These are phyloP conservation scores for Nothophytophthora sp. DNA, from an alignment of 352 stramenopile genomes.

Conservation along the genomic window DNA sequence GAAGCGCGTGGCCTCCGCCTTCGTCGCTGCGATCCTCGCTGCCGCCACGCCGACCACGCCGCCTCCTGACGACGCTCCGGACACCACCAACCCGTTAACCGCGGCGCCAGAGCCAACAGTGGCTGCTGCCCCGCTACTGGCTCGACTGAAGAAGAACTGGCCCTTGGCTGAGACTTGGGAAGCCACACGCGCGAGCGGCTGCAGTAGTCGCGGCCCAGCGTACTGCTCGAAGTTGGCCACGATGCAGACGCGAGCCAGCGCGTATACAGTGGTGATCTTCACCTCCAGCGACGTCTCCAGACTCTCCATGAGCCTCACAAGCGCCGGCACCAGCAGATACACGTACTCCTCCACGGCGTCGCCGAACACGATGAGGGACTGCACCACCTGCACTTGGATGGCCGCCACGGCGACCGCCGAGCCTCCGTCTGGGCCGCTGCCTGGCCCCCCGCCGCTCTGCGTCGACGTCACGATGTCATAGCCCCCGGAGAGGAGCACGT, in stretches of 20 bases:
- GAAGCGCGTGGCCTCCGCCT: constrained; percentile 68
- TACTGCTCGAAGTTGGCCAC: constrained; percentile 85
- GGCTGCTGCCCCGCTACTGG: constrained; percentile 25
- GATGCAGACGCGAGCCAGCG: constrained; percentile 73
- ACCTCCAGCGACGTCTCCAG: constrained; percentile 87
- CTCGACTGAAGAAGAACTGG: constrained; percentile 57
- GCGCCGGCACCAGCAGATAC: constrained; percentile 81
- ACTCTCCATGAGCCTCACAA: constrained; percentile 84
- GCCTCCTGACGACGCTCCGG: constrained; percentile 7
- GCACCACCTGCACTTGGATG: constrained; percentile 67
- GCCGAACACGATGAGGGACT: constrained; percentile 77
- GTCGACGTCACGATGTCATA: constrained; percentile 39
- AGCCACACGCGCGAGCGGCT: constrained; percentile 69
- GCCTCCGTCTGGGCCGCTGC: constrained; percentile 34
- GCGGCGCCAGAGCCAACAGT: constrained; percentile 3
- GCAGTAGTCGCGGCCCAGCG: constrained; percentile 68
- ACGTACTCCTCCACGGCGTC: constrained; percentile 82
- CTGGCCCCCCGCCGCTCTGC: no score
- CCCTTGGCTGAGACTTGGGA: constrained; percentile 76
- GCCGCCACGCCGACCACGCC: constrained; percentile 17
- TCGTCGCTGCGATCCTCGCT: constrained; percentile 52
- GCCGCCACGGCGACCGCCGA: constrained; percentile 75
- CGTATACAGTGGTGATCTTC: constrained; percentile 80
- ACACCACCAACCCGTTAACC: constrained; percentile 1
- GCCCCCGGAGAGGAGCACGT: constrained; percentile 14